Evolutionary conservation across 2,329 filamentous ascomycete species (phyloP), one percentile per base, ranked within the genome.

Genomic region (Fonsecaea erecta): DNA sequence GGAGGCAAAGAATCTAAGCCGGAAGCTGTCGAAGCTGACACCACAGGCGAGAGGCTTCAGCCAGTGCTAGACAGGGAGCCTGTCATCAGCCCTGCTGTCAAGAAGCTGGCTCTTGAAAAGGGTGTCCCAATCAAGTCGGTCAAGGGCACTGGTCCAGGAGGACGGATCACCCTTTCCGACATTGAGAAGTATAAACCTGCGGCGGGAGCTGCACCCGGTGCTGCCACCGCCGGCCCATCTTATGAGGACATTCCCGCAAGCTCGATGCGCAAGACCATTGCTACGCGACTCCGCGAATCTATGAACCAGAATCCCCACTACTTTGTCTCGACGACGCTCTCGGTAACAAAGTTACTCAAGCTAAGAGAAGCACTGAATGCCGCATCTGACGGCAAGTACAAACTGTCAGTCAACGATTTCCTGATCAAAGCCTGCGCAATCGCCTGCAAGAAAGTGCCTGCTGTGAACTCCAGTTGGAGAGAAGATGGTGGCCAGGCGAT

Each of bases 391-490:
- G 95, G 94, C 82, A 89, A 93, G 81, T 99, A 97, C 88, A 99
- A 97, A 88, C 91, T 99, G 65, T 97, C 93, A n/a, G 92, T 99
- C 82, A 99, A 99, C 82, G 95, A 99, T 82, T 97, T 99, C 86
- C 85, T 99, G 70, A 92, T 99, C 86, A 99, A 99, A 87, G 95
- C 94, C 73, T 91, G 94, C 65, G 91, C 88, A 65, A 84, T 91
- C 69, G 95, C 95, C 68, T 92, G 90, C 77, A 90, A 90, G 83
- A 97, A 97, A 86, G 93, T 98, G 55, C 95, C 95, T 65, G 87
- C 91, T 71, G 95, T 93, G 81, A 99, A 99, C 87, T 93, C 93
- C 57, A 94, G 91, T 78, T 99, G 95, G 94, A 83, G 84, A 61
- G 87, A 89, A 77, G 88, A 90, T 75, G 90, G 89, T 74, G 93